Conservation (phyloP, 2,329 filamentous ascomycete genomes). For the Macrophomina tecta region DNA sequence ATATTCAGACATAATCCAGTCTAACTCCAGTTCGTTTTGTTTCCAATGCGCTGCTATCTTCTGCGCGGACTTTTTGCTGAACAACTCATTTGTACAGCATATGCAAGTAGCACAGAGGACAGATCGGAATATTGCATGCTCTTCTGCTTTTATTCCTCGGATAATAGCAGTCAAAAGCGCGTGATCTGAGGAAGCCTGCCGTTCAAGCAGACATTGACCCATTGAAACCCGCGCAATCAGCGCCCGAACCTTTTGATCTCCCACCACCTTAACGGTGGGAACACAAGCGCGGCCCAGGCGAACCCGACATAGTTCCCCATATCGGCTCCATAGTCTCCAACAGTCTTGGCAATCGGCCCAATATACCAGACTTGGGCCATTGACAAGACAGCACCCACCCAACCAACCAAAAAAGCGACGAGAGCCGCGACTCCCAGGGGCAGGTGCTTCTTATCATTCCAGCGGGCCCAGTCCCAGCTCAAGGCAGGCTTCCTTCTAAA, state of each 20-base stretch:
- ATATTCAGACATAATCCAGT: no score
- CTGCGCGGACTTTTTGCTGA: no score
- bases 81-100: no score
- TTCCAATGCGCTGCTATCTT: no score
- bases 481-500: constrained; percentile 56
- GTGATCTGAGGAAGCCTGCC: background rate
- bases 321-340: constrained; percentile 65
- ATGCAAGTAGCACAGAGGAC: no score
- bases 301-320: constrained; percentile 68
- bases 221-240: constrained; percentile 37
- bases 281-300: constrained; percentile 64
- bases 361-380: constrained; percentile 76
- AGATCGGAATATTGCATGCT: background rate
- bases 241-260: constrained; percentile 59
- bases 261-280: constrained; percentile 58
- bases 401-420: constrained; percentile 67
- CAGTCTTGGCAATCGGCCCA: constrained; percentile 64
- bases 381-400: constrained; percentile 68
- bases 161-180: background rate
- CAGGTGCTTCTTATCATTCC: constrained; percentile 64
- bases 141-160: background rate
- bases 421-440: constrained; percentile 68
- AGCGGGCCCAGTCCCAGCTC: constrained; percentile 61
- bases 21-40: no score
- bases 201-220: background rate